These are phyloP conservation scores for Diospyros kaki DNA, from an alignment of 148 eudicot genomes.

Conservation along the genomic window DNA sequence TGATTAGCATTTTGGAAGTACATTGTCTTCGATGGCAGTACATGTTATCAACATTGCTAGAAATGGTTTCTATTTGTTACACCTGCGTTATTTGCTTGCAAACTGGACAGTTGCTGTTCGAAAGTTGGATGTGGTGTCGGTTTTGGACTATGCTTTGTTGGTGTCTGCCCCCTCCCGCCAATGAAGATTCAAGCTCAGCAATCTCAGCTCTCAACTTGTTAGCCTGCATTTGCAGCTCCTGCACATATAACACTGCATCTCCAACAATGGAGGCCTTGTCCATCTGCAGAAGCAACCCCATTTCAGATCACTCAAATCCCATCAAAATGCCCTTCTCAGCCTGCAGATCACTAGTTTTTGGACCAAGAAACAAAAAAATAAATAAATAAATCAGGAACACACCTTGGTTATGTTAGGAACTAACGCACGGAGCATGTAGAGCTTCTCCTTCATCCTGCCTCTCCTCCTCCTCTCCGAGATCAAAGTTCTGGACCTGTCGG, in stretches of 20 bases:
- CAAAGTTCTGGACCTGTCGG: slow-evolving; percentile 69
- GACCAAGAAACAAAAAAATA: background rate
- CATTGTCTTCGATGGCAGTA: background rate
- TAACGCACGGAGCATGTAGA: slow-evolving; percentile 77
- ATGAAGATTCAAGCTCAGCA: slow-evolving; percentile 47
- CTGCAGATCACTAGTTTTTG: no score
- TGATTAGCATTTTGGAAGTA: background rate
- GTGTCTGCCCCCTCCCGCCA: slow-evolving; percentile 23
- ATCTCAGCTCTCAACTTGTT: slow-evolving; percentile 57
- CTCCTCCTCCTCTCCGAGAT: slow-evolving; percentile 74
- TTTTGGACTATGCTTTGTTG: slow-evolving; percentile 20
- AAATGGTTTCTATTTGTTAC: background rate
- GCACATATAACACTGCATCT: slow-evolving; percentile 72
- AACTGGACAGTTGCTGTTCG: slow-evolving; percentile 19
- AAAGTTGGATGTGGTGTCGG: slow-evolving; percentile 18
- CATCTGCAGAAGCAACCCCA: slow-evolving; percentile 45
- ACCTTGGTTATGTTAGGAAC: slow-evolving; percentile 97
- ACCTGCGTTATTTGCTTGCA: slow-evolving; percentile 64
- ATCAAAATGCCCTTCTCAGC: no score
- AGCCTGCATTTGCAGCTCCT: slow-evolving; percentile 65
- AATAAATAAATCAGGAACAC: background rate
- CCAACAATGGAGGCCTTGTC: slow-evolving; percentile 97
- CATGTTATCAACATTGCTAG: background rate
- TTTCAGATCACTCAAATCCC: background rate
- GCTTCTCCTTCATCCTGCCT: slow-evolving; percentile 91